Conservation (phyloP, 2,329 filamentous ascomycete genomes). For the Aspergillus sp. region DNA sequence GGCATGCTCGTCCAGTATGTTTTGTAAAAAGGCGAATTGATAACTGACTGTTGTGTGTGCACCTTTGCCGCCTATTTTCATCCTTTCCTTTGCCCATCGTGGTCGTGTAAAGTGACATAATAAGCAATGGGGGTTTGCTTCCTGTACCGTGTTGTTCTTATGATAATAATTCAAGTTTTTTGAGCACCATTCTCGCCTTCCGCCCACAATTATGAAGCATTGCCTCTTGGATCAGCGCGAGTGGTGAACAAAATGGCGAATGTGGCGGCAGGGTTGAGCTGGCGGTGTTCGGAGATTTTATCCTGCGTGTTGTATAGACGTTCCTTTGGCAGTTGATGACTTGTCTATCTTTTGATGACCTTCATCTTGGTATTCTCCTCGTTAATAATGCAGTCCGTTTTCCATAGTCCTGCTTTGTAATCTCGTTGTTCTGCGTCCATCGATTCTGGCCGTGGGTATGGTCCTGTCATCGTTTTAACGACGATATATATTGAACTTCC, state of each 20-base stretch:
- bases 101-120: conserved; percentile 44
- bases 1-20: conserved; percentile 51
- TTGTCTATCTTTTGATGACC: conserved; percentile 23
- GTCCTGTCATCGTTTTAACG: too few relatives aligned
- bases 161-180: conserved; percentile 48
- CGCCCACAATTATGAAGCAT: conserved; percentile 27
- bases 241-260: conserved; percentile 3
- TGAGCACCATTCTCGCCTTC: conserved; percentile 36
- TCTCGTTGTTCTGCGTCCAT: not conserved
- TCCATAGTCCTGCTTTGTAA: not conserved
- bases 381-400: not conserved
- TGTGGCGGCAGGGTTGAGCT: conserved; percentile 24
- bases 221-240: conserved; percentile 22
- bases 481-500: not conserved
- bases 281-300: conserved; percentile 13
- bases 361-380: conserved; percentile 1
- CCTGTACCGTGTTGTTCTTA: conserved; percentile 41
- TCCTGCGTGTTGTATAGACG: conserved; percentile 30
- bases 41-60: conserved; percentile 31
- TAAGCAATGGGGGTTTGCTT: conserved; percentile 39
- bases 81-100: conserved; percentile 19
- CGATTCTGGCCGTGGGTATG: not conserved
- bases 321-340: conserved; percentile 28
- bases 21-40: conserved; percentile 48
- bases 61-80: conserved; percentile 34